These are phyloP conservation scores for Pigoraptor vietnamica DNA, from an alignment of 78 protist genomes.

Conservation along the genomic window DNA sequence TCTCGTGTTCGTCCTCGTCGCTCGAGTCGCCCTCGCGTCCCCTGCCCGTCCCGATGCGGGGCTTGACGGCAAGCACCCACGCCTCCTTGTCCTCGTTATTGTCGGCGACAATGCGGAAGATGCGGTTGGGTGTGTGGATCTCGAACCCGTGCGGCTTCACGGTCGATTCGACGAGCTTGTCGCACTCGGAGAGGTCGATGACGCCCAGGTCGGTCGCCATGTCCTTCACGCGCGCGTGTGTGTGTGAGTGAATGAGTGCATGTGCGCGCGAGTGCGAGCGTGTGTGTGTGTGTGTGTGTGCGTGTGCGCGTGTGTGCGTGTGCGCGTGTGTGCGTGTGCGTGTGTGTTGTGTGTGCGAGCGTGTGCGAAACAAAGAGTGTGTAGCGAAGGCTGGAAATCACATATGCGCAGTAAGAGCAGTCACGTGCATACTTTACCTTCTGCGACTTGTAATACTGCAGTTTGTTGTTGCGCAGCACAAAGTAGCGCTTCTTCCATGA, in stretches of 20 bases:
- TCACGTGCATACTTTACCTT: background rate
- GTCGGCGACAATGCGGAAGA: background rate
- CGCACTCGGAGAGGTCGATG: background rate
- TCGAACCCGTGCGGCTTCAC: background rate
- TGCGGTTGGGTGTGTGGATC: background rate
- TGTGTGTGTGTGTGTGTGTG: too few species aligned
- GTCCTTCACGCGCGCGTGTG: too few species aligned
- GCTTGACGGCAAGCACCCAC: background rate
- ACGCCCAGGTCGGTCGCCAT: background rate
- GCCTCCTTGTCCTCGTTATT: background rate
- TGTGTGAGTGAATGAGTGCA: too few species aligned
- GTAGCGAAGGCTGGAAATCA: too few species aligned
- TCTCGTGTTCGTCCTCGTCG: background rate
- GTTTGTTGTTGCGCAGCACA: background rate
- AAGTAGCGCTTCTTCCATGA: background rate
- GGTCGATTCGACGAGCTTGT: background rate
- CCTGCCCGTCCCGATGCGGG: background rate
- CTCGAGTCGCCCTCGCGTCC: background rate
- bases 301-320: too few species aligned
- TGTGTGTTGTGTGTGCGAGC: too few species aligned
- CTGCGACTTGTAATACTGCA: background rate
- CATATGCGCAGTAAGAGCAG: background rate
- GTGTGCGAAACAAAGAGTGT: too few species aligned
- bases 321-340: too few species aligned
- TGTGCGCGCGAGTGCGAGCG: too few species aligned